Conservation (phyloP, 805 yeast species). For the Cephaloascus albidus region DNA sequence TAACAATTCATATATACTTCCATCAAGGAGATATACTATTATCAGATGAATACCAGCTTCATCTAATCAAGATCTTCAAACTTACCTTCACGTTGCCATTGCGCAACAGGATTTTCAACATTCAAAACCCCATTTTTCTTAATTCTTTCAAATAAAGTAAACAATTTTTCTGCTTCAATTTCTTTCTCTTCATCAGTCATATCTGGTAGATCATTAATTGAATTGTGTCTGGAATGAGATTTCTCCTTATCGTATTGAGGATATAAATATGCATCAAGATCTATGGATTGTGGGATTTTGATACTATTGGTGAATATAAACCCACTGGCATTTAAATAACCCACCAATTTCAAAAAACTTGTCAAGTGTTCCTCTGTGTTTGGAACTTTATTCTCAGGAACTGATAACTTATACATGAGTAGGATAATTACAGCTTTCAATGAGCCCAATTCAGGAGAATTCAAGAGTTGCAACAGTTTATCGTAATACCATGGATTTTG, state of each 20-base stretch:
- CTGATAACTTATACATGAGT: background rate
- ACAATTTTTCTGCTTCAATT: slow-evolving; percentile 32
- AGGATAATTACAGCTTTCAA: background rate
- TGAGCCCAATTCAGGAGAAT: background rate
- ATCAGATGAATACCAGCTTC: too few relatives aligned
- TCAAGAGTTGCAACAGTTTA: too few relatives aligned
- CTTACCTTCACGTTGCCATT: slow-evolving; percentile 23
- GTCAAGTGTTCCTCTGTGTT: background rate
- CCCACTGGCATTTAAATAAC: background rate
- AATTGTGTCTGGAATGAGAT: background rate
- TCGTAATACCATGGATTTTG: background rate
- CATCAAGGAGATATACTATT: too few relatives aligned
- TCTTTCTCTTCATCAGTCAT: slow-evolving; percentile 33
- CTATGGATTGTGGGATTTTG: background rate
- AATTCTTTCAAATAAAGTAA: slow-evolving; percentile 29
- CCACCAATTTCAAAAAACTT: background rate
- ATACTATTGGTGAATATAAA: background rate
- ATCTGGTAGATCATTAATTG: slow-evolving; percentile 3
- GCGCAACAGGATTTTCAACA: slow-evolving; percentile 27
- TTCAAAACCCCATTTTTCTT: slow-evolving; percentile 24
- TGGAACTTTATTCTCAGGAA: background rate
- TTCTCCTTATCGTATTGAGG: background rate
- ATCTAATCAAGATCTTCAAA: slow-evolving; percentile 14
- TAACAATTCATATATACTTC: too few relatives aligned
- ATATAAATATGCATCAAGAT: background rate